Evolutionary conservation across 2,329 filamentous ascomycete genomes (phyloP), one percentile per base, ranked within the genome.

Genomic region (Biscogniauxia mediterranea): DNA sequence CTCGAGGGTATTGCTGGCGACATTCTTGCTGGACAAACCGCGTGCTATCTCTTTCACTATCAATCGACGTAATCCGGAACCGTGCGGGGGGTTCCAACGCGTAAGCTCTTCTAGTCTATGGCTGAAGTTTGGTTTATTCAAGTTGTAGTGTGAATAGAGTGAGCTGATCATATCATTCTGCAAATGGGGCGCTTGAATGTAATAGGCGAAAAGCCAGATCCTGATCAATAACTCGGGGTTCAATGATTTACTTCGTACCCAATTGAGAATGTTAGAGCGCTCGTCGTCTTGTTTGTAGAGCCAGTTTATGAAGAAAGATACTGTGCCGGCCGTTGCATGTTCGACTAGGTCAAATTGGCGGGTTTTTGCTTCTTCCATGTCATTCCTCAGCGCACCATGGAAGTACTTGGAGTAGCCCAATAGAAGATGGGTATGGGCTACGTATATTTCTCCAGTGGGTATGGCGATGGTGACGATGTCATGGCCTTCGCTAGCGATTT

Each of bases 371-470:
- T 59, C 57, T 20, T 54, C 15, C 42, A 59, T 54, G n/a, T 26
- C 46, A 19, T 49, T 60, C 2, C 54, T 60, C 15, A 60, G 54
- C 17, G 50, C 58, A 5, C 38, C 15, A 15, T n/a, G 49, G 49
- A 60, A 57, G 21, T 56, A 57, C 26, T 52, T 46, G 19, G 58
- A 60, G 21, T 56, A 56, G 21, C 53, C 26, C 5, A 20, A 23
- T 25, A 60, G 54, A 7, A 60, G 52, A 52, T 56, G 46, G 32
- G 54, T 54, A 20, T 60, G 58, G 15, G 28, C 21, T 8, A 25
- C 17, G 17, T 42, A 57, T 42, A 26, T 38, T 3, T 51, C 19
- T 17, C 54, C 58, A 13, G 23, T 42, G 3, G 19, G n/a, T 25
- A 60, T 53, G 19, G 32, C 23, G 26, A 56, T 54, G 9, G 38